These are phyloP conservation scores for Theobroma grandiflorum DNA, from an alignment of 441 rosid species.

Conservation along the genomic window DNA sequence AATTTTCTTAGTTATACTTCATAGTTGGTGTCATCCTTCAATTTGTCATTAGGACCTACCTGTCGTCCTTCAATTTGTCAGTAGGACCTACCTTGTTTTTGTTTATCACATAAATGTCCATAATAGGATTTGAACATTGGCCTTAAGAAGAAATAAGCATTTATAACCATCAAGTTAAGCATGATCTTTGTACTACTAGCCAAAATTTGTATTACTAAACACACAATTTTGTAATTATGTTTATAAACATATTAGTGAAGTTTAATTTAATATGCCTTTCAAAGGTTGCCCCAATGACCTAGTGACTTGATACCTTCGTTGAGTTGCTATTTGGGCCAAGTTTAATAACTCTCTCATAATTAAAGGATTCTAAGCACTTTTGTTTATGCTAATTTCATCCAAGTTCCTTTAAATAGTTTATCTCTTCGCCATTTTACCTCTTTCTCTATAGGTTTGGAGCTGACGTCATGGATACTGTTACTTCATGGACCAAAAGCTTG, in stretches of 20 bases:
- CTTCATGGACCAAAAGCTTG: conserved; percentile 85
- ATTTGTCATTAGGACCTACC: too few relatives aligned
- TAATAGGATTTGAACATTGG: too few relatives aligned
- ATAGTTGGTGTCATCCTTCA: too few relatives aligned
- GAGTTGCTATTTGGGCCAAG: neutral
- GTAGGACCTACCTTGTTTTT: too few relatives aligned
- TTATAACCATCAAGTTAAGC: conserved; percentile 8
- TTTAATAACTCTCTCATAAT: neutral
- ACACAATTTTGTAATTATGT: neutral
- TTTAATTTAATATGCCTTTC: conserved; percentile 6
- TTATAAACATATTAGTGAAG: conserved; percentile 13
- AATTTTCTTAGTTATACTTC: too few relatives aligned
- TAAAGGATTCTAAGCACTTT: neutral
- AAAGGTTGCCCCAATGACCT: neutral
- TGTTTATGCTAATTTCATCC: neutral
- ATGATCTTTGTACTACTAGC: neutral
- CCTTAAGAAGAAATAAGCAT: too few relatives aligned
- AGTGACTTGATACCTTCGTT: neutral
- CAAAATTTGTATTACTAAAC: neutral
- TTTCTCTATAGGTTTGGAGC: conserved; percentile 73
- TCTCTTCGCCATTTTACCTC: conserved; percentile 21
- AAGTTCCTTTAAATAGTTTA: neutral
- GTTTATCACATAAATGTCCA: too few relatives aligned
- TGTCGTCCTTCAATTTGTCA: too few relatives aligned
- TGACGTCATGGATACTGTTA: conserved; percentile 86